Evolutionary conservation across 1,284 basidiomycete genomes (phyloP).

Genomic region (Sutorius eximius): DNA sequence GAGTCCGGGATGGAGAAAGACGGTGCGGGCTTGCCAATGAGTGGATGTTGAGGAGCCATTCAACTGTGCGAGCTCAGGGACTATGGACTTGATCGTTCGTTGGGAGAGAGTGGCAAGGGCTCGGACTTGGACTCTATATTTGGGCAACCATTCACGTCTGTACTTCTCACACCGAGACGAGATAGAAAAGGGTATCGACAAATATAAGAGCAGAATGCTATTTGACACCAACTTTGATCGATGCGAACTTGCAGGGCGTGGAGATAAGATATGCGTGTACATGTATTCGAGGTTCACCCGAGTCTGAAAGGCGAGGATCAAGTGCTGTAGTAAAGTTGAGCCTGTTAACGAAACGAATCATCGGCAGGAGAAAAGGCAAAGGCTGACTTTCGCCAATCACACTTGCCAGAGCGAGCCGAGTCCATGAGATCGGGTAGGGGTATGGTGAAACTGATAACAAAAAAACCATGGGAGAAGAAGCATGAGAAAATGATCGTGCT

Average conservation of each 20-base stretch:
- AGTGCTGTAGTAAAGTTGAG: neutral
- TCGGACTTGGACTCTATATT: slow-evolving; percentile 1
- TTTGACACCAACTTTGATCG: neutral
- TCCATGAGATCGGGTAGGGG: neutral
- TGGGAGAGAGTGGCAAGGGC: slow-evolving; percentile 2
- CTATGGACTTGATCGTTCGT: neutral
- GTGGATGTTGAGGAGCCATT: slow-evolving; percentile 40
- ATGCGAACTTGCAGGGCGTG: neutral
- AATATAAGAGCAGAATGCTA: neutral
- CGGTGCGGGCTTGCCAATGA: slow-evolving; percentile 52
- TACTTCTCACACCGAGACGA: slow-evolving; percentile 11
- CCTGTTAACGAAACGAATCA: neutral
- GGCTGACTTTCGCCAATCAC: neutral
- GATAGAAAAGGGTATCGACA: neutral
- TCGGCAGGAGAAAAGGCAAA: neutral
- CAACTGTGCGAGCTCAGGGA: neutral
- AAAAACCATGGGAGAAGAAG: slow-evolving; percentile 5
- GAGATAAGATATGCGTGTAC: neutral
- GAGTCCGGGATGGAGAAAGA: slow-evolving; percentile 48
- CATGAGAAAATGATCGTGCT: slow-evolving; percentile 1
- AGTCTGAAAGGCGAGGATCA: neutral
- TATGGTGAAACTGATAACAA: neutral
- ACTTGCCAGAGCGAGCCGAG: too few species aligned
- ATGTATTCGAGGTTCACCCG: neutral
- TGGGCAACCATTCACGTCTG: neutral